Base-by-base conservation (phyloP, 106 monocot genomes). In the Cymbidium sinense region DNA sequence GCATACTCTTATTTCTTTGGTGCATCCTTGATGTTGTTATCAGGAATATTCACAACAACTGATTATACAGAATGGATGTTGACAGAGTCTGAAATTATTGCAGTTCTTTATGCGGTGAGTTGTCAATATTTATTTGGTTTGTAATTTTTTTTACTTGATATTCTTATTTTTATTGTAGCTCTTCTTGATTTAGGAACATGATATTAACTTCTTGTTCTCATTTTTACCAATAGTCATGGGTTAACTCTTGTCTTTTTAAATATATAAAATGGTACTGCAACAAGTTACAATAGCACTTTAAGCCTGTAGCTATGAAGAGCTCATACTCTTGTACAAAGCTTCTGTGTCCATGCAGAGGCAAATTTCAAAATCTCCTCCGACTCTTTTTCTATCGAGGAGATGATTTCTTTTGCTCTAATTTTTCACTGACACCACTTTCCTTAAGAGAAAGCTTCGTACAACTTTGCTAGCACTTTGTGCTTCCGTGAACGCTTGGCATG, bases 1-100 rank as follows among this genome's bases (percentile, higher is more conserved):
- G 93, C 96, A 51, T 96, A 91, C 64, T 96, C 96, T 2, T 96
- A 96, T 79, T 91, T 89, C 75, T 96, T 96, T 89, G 96, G 96
- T 47, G 82, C 89, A 30, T 21, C 86, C 27, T 85, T 96, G 86
- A 89, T 96, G 93, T 80, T 86, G n/a, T 23, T 93, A 25, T 88
- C 87, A 1, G 96, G 88, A 70, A 77, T 96, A n/a, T 91, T 91
- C 67, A 75, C 89, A 47, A 91, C 87, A 61, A 81, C 70, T n/a
- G 64, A 77, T 77, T 69, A 71, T 58, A 19, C 78, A 65, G 93
- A 96, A 84, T 96, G 96, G 96, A 85, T 29, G 25, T 69, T 96
- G 83, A 91, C 89, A 69, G 37, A 52, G 43, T 83, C 93, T 35
- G 96, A 96, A 81, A 86, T 86, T 4, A 37, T 87, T 83, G 96